phyloP scores from a whole-genome alignment of 1,284 basidiomycete species.

The Trametes versicolor region DNA sequence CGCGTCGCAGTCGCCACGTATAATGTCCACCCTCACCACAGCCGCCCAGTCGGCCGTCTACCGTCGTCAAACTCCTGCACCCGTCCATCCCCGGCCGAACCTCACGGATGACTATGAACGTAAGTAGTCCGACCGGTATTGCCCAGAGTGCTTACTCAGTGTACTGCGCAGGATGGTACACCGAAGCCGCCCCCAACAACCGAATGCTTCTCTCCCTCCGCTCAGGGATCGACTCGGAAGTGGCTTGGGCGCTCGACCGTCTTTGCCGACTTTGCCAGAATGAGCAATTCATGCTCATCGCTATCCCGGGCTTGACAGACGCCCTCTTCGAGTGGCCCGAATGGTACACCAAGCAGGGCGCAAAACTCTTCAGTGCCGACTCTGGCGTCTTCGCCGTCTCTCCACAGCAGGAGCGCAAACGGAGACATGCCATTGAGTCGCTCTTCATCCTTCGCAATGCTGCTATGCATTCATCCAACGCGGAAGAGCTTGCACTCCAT shows the following conservation, averaged over 20 bases:
- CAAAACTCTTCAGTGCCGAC: slow-evolving; percentile 51
- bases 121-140: slow-evolving; percentile 47
- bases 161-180: slow-evolving; percentile 74
- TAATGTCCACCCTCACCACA: slow-evolving; percentile 21
- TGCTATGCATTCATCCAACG: slow-evolving; percentile 73
- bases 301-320: slow-evolving; percentile 79
- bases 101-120: slow-evolving; percentile 80
- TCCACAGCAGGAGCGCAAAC: slow-evolving; percentile 59
- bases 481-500: slow-evolving; percentile 64
- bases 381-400: slow-evolving; percentile 64
- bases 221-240: slow-evolving; percentile 78
- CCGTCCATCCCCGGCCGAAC: slow-evolving; percentile 51
- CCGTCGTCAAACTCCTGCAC: slow-evolving; percentile 31
- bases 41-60: slow-evolving; percentile 24
- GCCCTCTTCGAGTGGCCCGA: slow-evolving; percentile 85
- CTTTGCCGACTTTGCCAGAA: slow-evolving; percentile 79
- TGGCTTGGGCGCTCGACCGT: slow-evolving; percentile 84
- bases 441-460: slow-evolving; percentile 81
- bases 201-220: slow-evolving; percentile 84
- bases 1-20: not conserved
- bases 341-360: slow-evolving; percentile 71
- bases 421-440: slow-evolving; percentile 77
- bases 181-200: slow-evolving; percentile 75
- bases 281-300: slow-evolving; percentile 74
- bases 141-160: not conserved